phyloP scores from a whole-genome alignment of 2,329 filamentous ascomycete genomes.

The Exophiala sp. region DNA sequence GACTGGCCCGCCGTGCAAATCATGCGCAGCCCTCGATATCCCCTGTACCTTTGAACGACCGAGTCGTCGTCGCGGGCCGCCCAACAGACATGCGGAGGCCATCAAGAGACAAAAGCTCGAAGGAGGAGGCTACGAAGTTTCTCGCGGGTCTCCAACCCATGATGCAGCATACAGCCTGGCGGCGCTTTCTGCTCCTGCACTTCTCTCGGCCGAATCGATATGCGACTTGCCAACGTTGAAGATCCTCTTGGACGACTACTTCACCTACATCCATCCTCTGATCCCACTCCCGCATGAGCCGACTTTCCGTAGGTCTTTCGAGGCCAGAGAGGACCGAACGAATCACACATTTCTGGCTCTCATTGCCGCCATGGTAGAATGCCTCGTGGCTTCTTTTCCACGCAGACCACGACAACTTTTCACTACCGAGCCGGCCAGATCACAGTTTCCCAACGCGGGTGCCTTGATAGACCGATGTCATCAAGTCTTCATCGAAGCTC shows the following conservation, averaged over 20 bases:
- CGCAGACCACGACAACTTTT: conserved; percentile 42
- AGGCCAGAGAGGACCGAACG: conserved; percentile 40
- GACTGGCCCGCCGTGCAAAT: conserved; percentile 62
- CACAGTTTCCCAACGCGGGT: conserved; percentile 42
- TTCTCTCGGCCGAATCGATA: conserved; percentile 50
- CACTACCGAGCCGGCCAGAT: conserved; percentile 36
- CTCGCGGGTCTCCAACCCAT: conserved; percentile 44
- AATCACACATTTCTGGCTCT: conserved; percentile 44
- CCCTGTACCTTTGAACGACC: conserved; percentile 65
- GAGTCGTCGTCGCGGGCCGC: conserved; percentile 61
- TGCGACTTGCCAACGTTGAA: conserved; percentile 41
- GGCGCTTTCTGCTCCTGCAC: conserved; percentile 44
- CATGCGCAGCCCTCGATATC: conserved; percentile 62
- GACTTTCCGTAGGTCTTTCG: conserved; percentile 43
- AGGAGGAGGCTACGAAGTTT: conserved; percentile 18
- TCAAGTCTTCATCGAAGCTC: conserved; percentile 42
- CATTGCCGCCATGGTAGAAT: conserved; percentile 45
- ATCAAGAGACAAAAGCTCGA: conserved; percentile 60
- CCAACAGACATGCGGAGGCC: conserved; percentile 64
- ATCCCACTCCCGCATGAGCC: conserved; percentile 47
- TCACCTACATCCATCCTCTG: conserved; percentile 47
- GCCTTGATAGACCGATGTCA: conserved; percentile 43
- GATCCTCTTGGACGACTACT: conserved; percentile 45
- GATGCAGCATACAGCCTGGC: conserved; percentile 52
- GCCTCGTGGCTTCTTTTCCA: conserved; percentile 44